Evolutionary conservation across 129 eudicot species (phyloP).

Genomic region (Glebionis coronaria): DNA sequence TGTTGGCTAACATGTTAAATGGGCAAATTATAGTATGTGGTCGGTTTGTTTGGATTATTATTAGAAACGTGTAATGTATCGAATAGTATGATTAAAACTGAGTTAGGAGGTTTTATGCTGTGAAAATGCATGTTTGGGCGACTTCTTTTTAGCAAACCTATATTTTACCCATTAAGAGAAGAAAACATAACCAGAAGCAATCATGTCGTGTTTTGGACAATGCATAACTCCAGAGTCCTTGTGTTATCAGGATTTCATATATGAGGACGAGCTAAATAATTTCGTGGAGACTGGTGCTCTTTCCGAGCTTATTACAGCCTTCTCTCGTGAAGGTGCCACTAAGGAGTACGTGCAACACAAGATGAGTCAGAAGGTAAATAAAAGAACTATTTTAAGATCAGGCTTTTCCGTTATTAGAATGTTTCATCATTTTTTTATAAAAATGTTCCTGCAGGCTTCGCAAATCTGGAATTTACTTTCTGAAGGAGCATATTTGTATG

Average conservation of each 20-base stretch:
- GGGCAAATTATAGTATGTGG: no score
- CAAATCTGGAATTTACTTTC: conserved; percentile 87
- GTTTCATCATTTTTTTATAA: not conserved
- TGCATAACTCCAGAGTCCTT: not conserved
- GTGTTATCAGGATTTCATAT: conserved; percentile 66
- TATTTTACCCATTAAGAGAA: not conserved
- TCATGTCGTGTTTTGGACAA: not conserved
- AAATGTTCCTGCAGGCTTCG: conserved; percentile 53
- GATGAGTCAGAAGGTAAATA: conserved; percentile 67
- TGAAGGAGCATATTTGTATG: conserved; percentile 82
- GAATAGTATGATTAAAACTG: not conserved
- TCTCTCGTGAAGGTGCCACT: conserved; percentile 91
- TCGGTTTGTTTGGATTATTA: not conserved
- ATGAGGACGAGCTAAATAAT: conserved; percentile 71
- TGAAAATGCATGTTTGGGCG: not conserved
- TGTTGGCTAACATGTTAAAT: not conserved
- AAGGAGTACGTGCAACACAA: conserved; percentile 99
- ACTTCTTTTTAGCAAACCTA: not conserved
- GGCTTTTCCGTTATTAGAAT: not conserved
- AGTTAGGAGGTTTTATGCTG: not conserved
- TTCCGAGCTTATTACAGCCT: conserved; percentile 87
- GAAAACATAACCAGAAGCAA: not conserved
- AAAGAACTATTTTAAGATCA: not conserved
- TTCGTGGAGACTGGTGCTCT: conserved; percentile 77
- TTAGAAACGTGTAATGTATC: not conserved